Evolutionary conservation across 805 yeast genomes (phyloP).

Genomic region (Starmerella geochares): DNA sequence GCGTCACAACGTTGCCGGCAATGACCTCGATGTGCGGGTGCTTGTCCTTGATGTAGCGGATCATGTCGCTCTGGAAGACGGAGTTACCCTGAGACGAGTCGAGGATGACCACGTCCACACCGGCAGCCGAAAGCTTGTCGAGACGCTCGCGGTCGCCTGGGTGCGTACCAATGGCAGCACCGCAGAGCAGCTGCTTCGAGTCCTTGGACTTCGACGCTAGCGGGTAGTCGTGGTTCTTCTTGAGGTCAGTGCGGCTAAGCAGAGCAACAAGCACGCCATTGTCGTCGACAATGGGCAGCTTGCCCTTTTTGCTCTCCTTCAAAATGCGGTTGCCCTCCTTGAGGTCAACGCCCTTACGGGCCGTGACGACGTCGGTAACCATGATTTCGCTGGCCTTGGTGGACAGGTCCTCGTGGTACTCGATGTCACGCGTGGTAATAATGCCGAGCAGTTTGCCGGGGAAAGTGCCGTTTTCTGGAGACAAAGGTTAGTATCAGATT

Average conservation of each 20-base stretch:
- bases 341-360: constrained; percentile 69
- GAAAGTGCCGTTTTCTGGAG: constrained; percentile 65
- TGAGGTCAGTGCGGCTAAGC: constrained; percentile 91
- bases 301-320: constrained; percentile 92
- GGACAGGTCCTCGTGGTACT: constrained; percentile 70
- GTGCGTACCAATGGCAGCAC: constrained; percentile 97
- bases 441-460: constrained; percentile 91
- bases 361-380: constrained; percentile 84
- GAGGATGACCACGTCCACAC: constrained; percentile 88
- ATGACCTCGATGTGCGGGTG: constrained; percentile 76
- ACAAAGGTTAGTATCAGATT: constrained; percentile 27
- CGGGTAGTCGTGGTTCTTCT: constrained; percentile 89
- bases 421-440: constrained; percentile 92
- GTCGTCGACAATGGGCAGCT: constrained; percentile 82
- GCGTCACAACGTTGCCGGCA: constrained; percentile 97
- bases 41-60: constrained; percentile 76
- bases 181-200: constrained; percentile 93
- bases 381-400: constrained; percentile 64
- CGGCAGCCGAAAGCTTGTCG: constrained; percentile 77
- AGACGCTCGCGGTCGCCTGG: constrained; percentile 81
- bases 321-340: constrained; percentile 81
- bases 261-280: constrained; percentile 70
- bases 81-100: constrained; percentile 99
- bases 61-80: constrained; percentile 84
- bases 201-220: constrained; percentile 85